These are phyloP conservation scores for Dipodascopsis uninucleata DNA, from an alignment of 805 yeast species.

Conservation along the genomic window DNA sequence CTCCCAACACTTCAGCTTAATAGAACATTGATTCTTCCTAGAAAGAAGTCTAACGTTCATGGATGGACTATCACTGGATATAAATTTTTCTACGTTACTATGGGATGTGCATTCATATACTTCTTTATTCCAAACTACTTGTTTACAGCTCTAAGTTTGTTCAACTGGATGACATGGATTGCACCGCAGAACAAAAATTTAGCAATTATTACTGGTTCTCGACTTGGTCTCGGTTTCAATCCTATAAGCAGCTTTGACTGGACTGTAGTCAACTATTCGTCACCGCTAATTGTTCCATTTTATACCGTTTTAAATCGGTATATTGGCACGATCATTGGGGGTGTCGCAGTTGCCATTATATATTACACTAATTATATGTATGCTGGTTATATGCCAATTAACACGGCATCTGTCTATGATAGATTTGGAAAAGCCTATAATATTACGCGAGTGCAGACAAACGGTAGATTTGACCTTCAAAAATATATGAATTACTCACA, in stretches of 20 bases:
- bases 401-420: constrained; percentile 41
- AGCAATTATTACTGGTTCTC: constrained; percentile 54
- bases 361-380: constrained; percentile 49
- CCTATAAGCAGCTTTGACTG: constrained; percentile 42
- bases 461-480: constrained; percentile 27
- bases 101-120: constrained; percentile 48
- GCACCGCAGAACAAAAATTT: constrained; percentile 44
- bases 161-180: constrained; percentile 50
- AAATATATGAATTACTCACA: constrained; percentile 12
- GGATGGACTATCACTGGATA: constrained; percentile 59
- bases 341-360: constrained; percentile 32
- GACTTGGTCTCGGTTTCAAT: constrained; percentile 49
- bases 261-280: constrained; percentile 36
- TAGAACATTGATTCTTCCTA: constrained; percentile 33
- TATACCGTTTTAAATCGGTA: constrained; percentile 37
- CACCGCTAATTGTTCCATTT: constrained; percentile 44
- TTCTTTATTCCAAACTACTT: constrained; percentile 67
- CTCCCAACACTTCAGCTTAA: constrained; percentile 48
- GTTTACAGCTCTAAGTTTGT: constrained; percentile 56
- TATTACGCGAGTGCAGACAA: constrained; percentile 43
- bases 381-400: constrained; percentile 51
- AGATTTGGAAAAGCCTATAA: constrained; percentile 46
- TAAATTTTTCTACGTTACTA: constrained; percentile 45
- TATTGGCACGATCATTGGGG: constrained; percentile 40
- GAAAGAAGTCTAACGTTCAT: constrained; percentile 45